Conservation (phyloP, 192 early-diverging fungal genomes). For the Backusella macrospora region DNA sequence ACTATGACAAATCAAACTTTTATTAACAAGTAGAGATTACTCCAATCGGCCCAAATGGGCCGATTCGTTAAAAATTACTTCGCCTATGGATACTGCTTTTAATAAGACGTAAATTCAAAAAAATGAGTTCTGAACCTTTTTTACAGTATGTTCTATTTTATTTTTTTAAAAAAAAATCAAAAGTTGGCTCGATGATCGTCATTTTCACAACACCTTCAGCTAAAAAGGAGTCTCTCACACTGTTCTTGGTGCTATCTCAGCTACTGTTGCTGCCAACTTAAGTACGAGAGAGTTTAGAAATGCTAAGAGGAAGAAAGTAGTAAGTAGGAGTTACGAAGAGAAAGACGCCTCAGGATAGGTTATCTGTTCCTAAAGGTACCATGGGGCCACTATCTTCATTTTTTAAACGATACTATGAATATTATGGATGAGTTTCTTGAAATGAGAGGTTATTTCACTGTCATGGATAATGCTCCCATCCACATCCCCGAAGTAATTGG, state of each 20-base stretch:
- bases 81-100: not conserved
- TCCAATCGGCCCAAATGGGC: not conserved
- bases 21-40: conserved; percentile 1
- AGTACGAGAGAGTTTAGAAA: not conserved
- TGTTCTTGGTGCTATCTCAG: not conserved
- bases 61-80: not conserved
- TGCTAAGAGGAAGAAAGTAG: not conserved
- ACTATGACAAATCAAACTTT: not conserved
- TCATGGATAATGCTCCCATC: conserved; percentile 28
- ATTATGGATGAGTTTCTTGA: conserved; percentile 10
- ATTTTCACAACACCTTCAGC: too few species aligned
- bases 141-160: not conserved
- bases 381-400: not conserved
- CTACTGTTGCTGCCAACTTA: not conserved
- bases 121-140: not conserved
- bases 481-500: conserved; percentile 5
- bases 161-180: not conserved
- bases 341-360: not conserved
- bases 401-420: conserved; percentile 3
- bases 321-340: conserved; percentile 14
- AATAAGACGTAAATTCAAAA: not conserved
- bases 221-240: too few species aligned
- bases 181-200: not conserved
- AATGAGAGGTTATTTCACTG: conserved; percentile 23
- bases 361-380: not conserved